Evolutionary conservation across 2,329 filamentous ascomycete genomes (phyloP), one percentile per base, ranked within the genome.

Genomic region (Coniochaeta prunicola): DNA sequence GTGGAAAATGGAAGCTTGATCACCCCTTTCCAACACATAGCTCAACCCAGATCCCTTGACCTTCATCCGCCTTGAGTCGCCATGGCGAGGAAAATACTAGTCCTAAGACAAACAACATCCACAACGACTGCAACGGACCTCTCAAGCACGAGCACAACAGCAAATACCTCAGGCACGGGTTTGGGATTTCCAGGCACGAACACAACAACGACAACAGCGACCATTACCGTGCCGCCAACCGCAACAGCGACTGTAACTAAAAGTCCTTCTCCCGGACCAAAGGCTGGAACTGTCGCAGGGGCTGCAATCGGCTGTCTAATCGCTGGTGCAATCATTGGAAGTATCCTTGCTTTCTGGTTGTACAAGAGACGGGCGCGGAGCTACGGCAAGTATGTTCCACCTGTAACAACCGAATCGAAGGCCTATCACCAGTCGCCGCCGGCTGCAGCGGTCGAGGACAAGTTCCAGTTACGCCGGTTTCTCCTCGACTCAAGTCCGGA

Each of bases 401-500:
- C 40, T 24, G 17, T 24, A n/a, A 9, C 40, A 15, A 31, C 48
- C 3, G 59, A 61, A 15, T 24, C 55, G 9, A 60, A 62, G 19
- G 57, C 36, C 2, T 59, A 56, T 26, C 17, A 40, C 7, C 26
- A 48, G 19, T 24, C 21, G 6, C 57, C 55, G 31, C 59, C 57
- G 19, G 48, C 21, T 30, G 38, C 19, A 26, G 60, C 58, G 56
- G 61, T 19, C 48, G 57, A 55, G 34, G 58, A 45, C 45, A 61
- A 50, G 60, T 68, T 65, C 6, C 64, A 67, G 7, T 64, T 77
- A 8, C 63, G 64, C n/a, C 70, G 73, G 34, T 74, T 74, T 48
- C 67, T 77, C 7, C 66, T 75, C 12, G 69, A 72, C 15, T 61
- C 70, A 1, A 70, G 64, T 0, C 68, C 75, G 0, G 74, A 77